Evolutionary conservation across 805 yeast genomes (phyloP).

Genomic region (Candida koratica): DNA sequence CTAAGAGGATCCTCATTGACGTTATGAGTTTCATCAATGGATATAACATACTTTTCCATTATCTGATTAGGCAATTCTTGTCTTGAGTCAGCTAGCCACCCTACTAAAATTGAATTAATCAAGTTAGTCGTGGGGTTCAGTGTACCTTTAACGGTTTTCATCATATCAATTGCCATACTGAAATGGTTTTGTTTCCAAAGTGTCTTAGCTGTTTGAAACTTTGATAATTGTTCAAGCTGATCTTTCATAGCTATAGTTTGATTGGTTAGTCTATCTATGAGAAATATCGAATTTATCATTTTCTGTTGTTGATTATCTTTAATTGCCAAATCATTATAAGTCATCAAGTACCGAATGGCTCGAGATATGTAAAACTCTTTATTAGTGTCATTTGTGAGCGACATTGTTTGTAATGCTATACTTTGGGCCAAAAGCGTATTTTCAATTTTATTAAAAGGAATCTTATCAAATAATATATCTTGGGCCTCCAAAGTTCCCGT

Average conservation of each 20-base stretch:
- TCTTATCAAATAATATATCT: background rate
- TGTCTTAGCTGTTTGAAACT: constrained; percentile 52
- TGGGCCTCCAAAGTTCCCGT: too few species aligned
- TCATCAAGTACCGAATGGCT: constrained; percentile 35
- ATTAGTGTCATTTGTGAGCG: constrained; percentile 11
- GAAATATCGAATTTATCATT: constrained; percentile 46
- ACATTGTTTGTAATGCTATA: constrained; percentile 28
- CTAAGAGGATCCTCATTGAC: constrained; percentile 5
- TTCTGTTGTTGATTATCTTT: constrained; percentile 40
- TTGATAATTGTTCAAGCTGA: constrained; percentile 18
- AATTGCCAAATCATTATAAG: constrained; percentile 43
- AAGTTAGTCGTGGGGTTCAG: constrained; percentile 11
- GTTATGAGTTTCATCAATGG: constrained; percentile 27
- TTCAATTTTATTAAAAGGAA: constrained; percentile 24
- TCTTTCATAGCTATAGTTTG: background rate
- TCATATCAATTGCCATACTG: constrained; percentile 51
- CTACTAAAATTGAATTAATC: constrained; percentile 45
- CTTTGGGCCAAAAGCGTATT: constrained; percentile 42
- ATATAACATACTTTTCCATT: constrained; percentile 52
- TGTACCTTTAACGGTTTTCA: constrained; percentile 27
- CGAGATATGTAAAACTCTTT: constrained; percentile 19
- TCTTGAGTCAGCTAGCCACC: constrained; percentile 71
- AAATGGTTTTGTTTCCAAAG: constrained; percentile 64
- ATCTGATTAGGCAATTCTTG: constrained; percentile 62
- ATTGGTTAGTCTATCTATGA: constrained; percentile 37